phyloP scores from a whole-genome alignment of 148 eudicot genomes.

The Drosera capensis region DNA sequence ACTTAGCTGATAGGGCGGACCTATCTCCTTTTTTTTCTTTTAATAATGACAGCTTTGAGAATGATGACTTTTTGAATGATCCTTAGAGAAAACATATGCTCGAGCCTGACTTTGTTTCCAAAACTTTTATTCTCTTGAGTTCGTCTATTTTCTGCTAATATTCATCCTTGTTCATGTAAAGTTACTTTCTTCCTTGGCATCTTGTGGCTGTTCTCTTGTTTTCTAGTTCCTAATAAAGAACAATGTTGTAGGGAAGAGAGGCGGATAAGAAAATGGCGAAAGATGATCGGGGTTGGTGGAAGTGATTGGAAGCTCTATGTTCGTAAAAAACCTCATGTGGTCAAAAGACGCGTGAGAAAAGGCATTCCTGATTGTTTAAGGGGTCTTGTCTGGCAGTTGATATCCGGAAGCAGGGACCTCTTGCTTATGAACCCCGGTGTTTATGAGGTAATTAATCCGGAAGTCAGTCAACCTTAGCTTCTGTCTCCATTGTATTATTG shows the following conservation, averaged over 20 bases:
- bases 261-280: constrained; percentile 88
- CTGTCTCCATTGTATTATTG: not conserved
- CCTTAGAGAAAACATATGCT: no score
- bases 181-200: no score
- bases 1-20: no score
- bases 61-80: no score
- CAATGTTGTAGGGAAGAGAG: constrained; percentile 69
- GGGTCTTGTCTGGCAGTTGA: constrained; percentile 97
- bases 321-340: constrained; percentile 76
- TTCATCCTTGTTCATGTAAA: not conserved
- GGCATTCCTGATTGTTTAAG: constrained; percentile 98
- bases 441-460: constrained; percentile 60
- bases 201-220: not conserved
- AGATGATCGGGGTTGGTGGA: constrained; percentile 98
- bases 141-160: not conserved
- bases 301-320: constrained; percentile 93
- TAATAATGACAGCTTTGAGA: no score
- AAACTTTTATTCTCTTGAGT: not conserved
- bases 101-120: not conserved
- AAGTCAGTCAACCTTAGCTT: no score
- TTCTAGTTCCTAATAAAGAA: constrained; percentile 7
- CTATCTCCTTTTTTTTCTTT: no score
- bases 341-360: constrained; percentile 84
- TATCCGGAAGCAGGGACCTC: constrained; percentile 96
- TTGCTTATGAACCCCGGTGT: constrained; percentile 96